These are phyloP conservation scores for Globisporangium megalacanthum DNA, from an alignment of 352 stramenopile genomes.

Conservation along the genomic window DNA sequence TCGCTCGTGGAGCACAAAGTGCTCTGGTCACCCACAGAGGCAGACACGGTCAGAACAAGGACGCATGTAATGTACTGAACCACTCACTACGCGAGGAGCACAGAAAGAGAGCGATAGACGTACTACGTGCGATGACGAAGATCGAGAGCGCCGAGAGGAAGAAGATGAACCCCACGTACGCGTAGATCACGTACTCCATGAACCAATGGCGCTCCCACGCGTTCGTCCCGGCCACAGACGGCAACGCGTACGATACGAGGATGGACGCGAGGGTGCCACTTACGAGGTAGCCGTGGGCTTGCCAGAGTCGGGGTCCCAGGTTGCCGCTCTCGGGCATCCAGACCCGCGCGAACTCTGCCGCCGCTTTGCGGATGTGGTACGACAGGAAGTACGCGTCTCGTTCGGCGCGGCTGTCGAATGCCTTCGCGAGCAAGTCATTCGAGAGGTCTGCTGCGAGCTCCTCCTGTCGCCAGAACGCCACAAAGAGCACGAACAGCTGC, in stretches of 20 bases:
- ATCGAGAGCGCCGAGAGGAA: constrained; percentile 31
- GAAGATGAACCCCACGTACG: constrained; percentile 30
- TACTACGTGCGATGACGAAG: constrained; percentile 30
- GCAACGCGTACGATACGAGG: constrained; percentile 14
- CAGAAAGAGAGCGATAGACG: constrained; percentile 3
- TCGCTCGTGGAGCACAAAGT: constrained; percentile 49
- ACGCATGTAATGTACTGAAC: not conserved
- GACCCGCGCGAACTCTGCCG: constrained; percentile 37
- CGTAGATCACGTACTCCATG: constrained; percentile 38
- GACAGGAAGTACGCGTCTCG: constrained; percentile 37
- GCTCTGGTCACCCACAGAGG: constrained; percentile 21
- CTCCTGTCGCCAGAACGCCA: constrained; percentile 56
- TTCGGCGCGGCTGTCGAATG: constrained; percentile 24
- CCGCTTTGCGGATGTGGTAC: constrained; percentile 34
- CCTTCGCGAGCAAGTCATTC: constrained; percentile 27
- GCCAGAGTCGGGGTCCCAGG: constrained; percentile 41
- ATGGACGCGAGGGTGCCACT: constrained; percentile 20
- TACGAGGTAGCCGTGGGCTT: constrained; percentile 33
- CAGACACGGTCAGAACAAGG: not conserved
- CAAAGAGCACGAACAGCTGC: constrained; percentile 22
- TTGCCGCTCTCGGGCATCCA: constrained; percentile 63
- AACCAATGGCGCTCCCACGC: constrained; percentile 18
- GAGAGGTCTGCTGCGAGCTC: constrained; percentile 39
- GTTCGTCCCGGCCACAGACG: not conserved
- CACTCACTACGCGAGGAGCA: not conserved